Evolutionary conservation across 2,329 filamentous ascomycete species (phyloP).

Genomic region (Trichoderma gracile): DNA sequence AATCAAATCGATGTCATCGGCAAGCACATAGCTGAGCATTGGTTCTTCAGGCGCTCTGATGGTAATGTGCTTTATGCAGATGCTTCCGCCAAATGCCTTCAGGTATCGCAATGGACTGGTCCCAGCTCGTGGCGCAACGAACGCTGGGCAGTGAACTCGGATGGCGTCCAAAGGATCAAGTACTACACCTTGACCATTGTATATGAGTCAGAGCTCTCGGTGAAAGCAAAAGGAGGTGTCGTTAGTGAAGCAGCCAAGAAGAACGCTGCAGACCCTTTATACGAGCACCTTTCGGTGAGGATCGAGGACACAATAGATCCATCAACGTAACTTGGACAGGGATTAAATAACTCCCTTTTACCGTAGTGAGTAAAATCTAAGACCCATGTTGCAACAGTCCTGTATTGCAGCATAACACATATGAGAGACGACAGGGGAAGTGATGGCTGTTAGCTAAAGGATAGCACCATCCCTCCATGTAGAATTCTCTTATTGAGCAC

Average conservation of each 20-base stretch:
- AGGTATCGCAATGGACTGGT: constrained; percentile 45
- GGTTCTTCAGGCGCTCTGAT: constrained; percentile 41
- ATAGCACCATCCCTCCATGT: too few relatives aligned
- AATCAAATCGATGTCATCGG: constrained; percentile 49
- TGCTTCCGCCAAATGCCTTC: constrained; percentile 29
- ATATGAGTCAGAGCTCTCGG: constrained; percentile 34
- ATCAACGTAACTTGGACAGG: too few relatives aligned
- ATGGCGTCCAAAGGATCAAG: constrained; percentile 34
- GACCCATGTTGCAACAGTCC: too few relatives aligned
- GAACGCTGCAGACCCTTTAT: not conserved
- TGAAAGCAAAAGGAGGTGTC: constrained; percentile 30
- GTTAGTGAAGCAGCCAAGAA: constrained; percentile 25
- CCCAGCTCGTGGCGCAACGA: constrained; percentile 36
- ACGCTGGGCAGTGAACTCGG: not conserved
- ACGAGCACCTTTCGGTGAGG: not conserved
- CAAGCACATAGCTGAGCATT: constrained; percentile 37
- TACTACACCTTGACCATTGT: constrained; percentile 47
- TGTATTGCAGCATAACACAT: too few relatives aligned
- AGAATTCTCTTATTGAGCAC: too few relatives aligned
- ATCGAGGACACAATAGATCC: too few relatives aligned
- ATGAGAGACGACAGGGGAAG: too few relatives aligned
- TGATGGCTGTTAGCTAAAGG: too few relatives aligned
- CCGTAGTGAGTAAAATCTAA: too few relatives aligned
- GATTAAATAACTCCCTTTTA: too few relatives aligned
- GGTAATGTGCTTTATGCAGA: constrained; percentile 37